A percentile compares a stretch with the other conserved stretches of the same genome.
Evolutionary conservation across 73 alveolate genomes (phyloP).

Genomic region (Tetrahymena thermophila): DNA sequence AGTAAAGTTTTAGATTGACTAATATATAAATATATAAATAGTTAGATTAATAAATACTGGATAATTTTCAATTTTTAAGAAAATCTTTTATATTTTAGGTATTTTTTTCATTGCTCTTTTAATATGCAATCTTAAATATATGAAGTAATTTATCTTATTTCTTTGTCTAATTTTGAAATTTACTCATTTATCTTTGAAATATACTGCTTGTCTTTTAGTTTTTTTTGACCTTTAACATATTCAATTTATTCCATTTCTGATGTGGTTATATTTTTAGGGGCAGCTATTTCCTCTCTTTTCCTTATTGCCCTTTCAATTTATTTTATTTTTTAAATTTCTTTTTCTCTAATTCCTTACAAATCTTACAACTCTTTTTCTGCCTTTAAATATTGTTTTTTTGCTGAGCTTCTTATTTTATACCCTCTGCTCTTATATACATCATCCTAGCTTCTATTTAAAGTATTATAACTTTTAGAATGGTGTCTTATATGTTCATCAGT

Average conservation of each 20-base stretch:
- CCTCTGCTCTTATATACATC: background rate
- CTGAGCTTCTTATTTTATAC: background rate
- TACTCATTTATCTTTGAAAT: background rate
- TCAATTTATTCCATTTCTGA: background rate
- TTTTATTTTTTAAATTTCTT: background rate
- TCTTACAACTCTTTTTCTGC: background rate
- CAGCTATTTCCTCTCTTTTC: background rate
- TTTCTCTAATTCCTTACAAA: background rate
- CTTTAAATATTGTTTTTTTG: background rate
- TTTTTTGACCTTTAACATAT: background rate
- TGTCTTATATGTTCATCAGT: background rate
- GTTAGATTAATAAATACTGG: too few species aligned
- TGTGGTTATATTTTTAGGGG: background rate
- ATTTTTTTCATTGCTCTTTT: background rate
- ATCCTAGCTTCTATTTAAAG: background rate
- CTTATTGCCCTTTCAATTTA: background rate
- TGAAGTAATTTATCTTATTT: background rate
- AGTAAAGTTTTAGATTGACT: too few species aligned
- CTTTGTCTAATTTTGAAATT: background rate
- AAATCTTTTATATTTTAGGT: background rate
- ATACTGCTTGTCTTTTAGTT: background rate
- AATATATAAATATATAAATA: too few species aligned
- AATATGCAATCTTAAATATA: background rate
- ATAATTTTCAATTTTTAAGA: background rate
- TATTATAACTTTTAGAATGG: background rate